Evolutionary conservation across 352 stramenopile genomes (phyloP).

Genomic region (Thalassiosira exigua): DNA sequence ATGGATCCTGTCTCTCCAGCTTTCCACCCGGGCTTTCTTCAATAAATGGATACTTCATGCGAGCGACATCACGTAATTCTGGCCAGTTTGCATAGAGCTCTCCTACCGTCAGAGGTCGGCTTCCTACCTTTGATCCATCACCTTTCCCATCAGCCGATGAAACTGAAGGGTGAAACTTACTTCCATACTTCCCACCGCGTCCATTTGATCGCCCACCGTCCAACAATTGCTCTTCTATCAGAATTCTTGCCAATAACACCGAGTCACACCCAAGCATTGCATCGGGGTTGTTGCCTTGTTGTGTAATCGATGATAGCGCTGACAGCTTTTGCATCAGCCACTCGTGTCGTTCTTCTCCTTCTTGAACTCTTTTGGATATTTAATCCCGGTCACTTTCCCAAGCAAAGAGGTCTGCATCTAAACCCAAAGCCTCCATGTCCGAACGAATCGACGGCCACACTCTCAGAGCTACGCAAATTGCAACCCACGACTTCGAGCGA

Average conservation of each 20-base stretch:
- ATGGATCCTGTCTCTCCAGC: conserved; percentile 28
- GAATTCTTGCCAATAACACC: conserved; percentile 55
- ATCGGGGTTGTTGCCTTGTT: conserved; percentile 44
- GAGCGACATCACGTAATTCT: conserved; percentile 51
- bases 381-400: too few relatives aligned
- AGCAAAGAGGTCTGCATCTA: conserved; percentile 24
- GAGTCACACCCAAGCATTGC: conserved; percentile 44
- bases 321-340: conserved; percentile 51
- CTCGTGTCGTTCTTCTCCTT: conserved; percentile 12
- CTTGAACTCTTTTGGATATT: too few relatives aligned
- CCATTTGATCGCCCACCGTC: conserved; percentile 70
- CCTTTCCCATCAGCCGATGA: not conserved
- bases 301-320: conserved; percentile 51
- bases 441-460: conserved; percentile 45
- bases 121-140: conserved; percentile 34
- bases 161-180: conserved; percentile 66
- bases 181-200: conserved; percentile 64
- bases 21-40: conserved; percentile 23
- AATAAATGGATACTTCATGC: conserved; percentile 52
- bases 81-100: conserved; percentile 74
- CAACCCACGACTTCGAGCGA: conserved; percentile 28
- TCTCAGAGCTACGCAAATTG: conserved; percentile 44
- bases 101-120: conserved; percentile 70
- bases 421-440: conserved; percentile 30
- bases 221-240: conserved; percentile 75